Base-by-base conservation (phyloP, 1,284 basidiomycete genomes). In the Boletus sp. region DNA sequence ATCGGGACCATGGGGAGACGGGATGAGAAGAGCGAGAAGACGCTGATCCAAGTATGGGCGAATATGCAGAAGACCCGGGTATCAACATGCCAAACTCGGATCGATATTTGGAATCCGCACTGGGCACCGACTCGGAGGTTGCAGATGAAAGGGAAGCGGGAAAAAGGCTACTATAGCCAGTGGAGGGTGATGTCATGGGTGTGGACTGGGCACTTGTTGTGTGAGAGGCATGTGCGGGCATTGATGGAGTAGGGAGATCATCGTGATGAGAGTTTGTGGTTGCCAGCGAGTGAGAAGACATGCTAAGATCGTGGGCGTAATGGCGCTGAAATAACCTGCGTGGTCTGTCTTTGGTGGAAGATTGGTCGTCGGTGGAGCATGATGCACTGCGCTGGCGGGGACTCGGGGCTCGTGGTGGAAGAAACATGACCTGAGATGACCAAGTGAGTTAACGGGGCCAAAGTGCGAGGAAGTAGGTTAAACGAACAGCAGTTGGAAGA, bases 181-280 rank as follows among this genome's bases (percentile, higher is more conserved):
- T 66, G 9, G 63, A 65, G 1, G 63, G 55, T 0, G 63, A 62
- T 1, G 59, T 65, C 35, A 56, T 45, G 2, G 61, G 64, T 0
- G 65, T 65, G 1, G 65, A 65, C 0, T 63, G 58, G 9, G 52
- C 2, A 29, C 64, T 62, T 0, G 54, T 13, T 10, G 39, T 29
- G 20, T 45, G 51, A 32, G 41, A 32, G 22, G 37, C 26, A 8
- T 41, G 46, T 2, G 36, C 19, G 19, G 50, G 41, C 1, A 36
- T 14, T 12, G 48, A 39, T 12, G 50, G 48, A 12, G 37, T 30
- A 13, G 50, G 50, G 8, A 50, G 25, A 38, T 60, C 52, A 22
- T 52, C 49, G 20, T 46, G 53, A 46, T 48, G 49, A 8, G 50
- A 51, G 4, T 5, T 33, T 12, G 46, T 42, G 4, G 41, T 51